Evolutionary conservation across 1,284 basidiomycete species (phyloP).

Genomic region (Ganoderma lucidum): DNA sequence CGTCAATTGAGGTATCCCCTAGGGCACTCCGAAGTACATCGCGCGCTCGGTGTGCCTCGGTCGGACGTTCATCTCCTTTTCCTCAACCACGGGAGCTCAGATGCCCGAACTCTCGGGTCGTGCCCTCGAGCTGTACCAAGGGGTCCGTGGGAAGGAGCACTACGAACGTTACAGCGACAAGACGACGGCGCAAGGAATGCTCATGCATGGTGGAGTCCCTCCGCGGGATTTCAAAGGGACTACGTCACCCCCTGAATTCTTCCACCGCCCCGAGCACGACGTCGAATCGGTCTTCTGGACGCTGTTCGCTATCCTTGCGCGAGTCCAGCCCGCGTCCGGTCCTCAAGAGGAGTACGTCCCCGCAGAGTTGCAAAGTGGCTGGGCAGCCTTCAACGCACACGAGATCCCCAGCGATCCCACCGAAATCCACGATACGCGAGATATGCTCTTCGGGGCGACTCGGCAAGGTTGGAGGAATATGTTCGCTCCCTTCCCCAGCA

Average conservation of each 20-base stretch:
- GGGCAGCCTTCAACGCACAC: neutral
- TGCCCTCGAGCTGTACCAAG: neutral
- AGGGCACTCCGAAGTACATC: neutral
- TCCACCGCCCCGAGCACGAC: conserved; percentile 1
- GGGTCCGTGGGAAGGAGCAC: neutral
- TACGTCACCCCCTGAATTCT: neutral
- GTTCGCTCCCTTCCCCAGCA: neutral
- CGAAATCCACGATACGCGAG: neutral
- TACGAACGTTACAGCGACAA: neutral
- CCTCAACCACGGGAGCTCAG: neutral
- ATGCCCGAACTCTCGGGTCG: neutral
- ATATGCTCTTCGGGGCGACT: neutral
- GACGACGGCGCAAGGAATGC: neutral
- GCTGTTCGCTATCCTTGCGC: neutral
- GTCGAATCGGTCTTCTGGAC: conserved; percentile 8
- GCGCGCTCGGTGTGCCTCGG: neutral
- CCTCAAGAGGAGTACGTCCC: neutral
- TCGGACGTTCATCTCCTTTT: neutral
- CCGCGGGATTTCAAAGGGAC: neutral
- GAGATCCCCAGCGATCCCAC: neutral
- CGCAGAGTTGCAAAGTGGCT: neutral
- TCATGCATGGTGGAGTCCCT: neutral
- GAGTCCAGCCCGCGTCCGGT: neutral
- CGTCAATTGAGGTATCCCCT: neutral
- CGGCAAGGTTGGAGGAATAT: neutral